These are phyloP conservation scores for Microdochium trichocladiopsis DNA, from an alignment of 2,329 filamentous ascomycete species.

Conservation along the genomic window DNA sequence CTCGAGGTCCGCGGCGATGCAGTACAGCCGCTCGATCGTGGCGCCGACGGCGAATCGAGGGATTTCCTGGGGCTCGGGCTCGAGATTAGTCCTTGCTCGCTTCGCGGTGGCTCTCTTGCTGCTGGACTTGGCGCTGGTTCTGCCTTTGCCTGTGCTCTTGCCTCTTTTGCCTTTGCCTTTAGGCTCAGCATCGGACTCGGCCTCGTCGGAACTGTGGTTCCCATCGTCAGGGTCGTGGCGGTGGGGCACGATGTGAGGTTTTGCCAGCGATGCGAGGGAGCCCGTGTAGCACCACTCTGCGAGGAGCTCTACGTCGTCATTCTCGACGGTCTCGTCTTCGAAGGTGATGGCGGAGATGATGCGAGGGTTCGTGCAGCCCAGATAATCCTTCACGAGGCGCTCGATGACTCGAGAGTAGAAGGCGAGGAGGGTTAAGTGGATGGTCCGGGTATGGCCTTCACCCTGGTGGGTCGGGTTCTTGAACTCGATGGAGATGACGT, in stretches of 20 bases:
- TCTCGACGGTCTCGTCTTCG: not conserved
- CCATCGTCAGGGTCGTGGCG: not conserved
- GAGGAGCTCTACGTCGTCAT: not conserved
- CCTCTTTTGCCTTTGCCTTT: not conserved
- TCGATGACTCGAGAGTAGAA: not conserved
- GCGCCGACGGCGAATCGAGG: not conserved
- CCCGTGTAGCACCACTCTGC: not conserved
- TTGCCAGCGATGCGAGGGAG: not conserved
- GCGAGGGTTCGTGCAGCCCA: not conserved
- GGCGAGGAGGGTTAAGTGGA: not conserved
- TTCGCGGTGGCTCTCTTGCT: too few species aligned
- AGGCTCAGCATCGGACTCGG: not conserved
- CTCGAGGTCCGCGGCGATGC: slow-evolving; percentile 2
- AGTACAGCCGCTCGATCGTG: slow-evolving; percentile 4
- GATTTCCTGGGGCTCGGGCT: not conserved
- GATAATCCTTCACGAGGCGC: not conserved
- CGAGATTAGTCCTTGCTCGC: too few species aligned
- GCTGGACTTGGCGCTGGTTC: too few species aligned
- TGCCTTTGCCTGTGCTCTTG: not conserved
- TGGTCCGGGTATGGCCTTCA: not conserved
- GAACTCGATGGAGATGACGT: not conserved
- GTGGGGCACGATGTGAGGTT: not conserved
- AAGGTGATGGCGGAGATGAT: not conserved
- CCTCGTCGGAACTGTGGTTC: not conserved
- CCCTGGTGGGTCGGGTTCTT: not conserved